phyloP scores from a whole-genome alignment of 2,329 filamentous ascomycete genomes.

The Fusarium haematococcum region DNA sequence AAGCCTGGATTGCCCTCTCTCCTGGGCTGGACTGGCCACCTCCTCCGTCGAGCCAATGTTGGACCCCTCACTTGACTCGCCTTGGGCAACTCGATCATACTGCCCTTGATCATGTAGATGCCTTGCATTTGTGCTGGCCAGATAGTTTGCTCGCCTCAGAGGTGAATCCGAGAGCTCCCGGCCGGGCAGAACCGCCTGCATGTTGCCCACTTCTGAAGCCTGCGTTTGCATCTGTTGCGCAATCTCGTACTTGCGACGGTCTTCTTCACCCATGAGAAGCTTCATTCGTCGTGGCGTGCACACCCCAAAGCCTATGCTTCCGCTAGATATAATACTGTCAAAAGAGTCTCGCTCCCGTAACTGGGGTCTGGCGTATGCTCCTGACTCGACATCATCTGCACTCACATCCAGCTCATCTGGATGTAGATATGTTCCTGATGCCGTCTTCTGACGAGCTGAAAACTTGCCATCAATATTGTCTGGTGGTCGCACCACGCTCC shows the following conservation, averaged over 20 bases:
- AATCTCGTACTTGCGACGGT: slow-evolving; percentile 78
- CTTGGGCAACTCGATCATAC: slow-evolving; percentile 12
- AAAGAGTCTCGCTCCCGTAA: slow-evolving; percentile 65
- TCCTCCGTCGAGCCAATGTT: not conserved
- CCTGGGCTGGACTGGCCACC: not conserved
- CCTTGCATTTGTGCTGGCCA: not conserved
- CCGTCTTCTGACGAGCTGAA: slow-evolving; percentile 74
- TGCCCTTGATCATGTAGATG: not conserved
- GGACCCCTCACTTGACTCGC: not conserved
- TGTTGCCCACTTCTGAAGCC: not conserved
- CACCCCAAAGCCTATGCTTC: slow-evolving; percentile 69
- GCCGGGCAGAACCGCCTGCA: not conserved
- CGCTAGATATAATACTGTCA: slow-evolving; percentile 72
- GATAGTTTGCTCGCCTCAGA: slow-evolving; percentile 15
- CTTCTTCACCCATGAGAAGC: slow-evolving; percentile 82
- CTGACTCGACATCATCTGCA: slow-evolving; percentile 46
- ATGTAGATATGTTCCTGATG: slow-evolving; percentile 77
- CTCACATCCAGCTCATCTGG: slow-evolving; percentile 65
- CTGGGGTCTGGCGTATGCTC: not conserved
- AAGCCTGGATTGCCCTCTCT: not conserved
- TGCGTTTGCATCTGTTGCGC: slow-evolving; percentile 55
- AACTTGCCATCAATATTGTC: slow-evolving; percentile 83
- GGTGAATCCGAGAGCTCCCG: slow-evolving; percentile 2
- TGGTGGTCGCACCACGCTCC: slow-evolving; percentile 76
- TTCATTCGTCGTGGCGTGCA: slow-evolving; percentile 77